phyloP scores from a whole-genome alignment of 1,139 yeast species.

The Zygotorulaspora mrakii region DNA sequence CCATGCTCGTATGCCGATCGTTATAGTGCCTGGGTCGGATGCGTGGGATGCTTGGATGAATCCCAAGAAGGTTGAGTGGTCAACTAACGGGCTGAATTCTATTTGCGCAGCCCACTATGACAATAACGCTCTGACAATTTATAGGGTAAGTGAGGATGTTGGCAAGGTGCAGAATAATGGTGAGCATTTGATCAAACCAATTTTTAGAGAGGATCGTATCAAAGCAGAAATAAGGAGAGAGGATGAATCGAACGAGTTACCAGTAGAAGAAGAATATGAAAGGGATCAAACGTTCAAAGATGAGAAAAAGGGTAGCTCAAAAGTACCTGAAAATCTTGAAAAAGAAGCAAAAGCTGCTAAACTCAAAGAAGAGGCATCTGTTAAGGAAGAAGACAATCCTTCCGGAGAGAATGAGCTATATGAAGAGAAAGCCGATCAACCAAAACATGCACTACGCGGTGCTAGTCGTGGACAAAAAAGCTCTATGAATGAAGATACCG shows the following conservation, averaged over 20 bases:
- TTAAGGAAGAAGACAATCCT: too few relatives aligned
- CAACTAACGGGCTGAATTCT: slow-evolving; percentile 39
- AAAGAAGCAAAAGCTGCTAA: too few relatives aligned
- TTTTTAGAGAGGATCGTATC: slow-evolving; percentile 27
- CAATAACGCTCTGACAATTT: slow-evolving; percentile 44
- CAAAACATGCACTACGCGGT: too few relatives aligned
- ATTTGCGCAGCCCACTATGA: slow-evolving; percentile 44
- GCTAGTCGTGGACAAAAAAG: too few relatives aligned
- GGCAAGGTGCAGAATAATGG: slow-evolving; percentile 58
- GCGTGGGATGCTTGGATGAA: slow-evolving; percentile 65
- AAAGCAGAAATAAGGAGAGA: slow-evolving; percentile 7
- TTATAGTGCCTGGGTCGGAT: slow-evolving; percentile 53
- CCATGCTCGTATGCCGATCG: slow-evolving; percentile 74
- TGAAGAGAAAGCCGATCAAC: too few relatives aligned
- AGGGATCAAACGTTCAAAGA: background rate
- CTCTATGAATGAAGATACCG: too few relatives aligned
- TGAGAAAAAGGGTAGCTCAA: too few relatives aligned
- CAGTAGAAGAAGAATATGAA: background rate
- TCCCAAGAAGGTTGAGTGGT: slow-evolving; percentile 40
- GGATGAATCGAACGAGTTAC: background rate
- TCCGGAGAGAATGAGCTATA: too few relatives aligned
- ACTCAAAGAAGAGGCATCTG: too few relatives aligned
- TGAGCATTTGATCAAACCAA: slow-evolving; percentile 44
- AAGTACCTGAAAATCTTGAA: too few relatives aligned
- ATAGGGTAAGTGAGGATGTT: slow-evolving; percentile 58